phyloP scores from a whole-genome alignment of 2,329 filamentous ascomycete species.

The Calcarisporium arbuscula region DNA sequence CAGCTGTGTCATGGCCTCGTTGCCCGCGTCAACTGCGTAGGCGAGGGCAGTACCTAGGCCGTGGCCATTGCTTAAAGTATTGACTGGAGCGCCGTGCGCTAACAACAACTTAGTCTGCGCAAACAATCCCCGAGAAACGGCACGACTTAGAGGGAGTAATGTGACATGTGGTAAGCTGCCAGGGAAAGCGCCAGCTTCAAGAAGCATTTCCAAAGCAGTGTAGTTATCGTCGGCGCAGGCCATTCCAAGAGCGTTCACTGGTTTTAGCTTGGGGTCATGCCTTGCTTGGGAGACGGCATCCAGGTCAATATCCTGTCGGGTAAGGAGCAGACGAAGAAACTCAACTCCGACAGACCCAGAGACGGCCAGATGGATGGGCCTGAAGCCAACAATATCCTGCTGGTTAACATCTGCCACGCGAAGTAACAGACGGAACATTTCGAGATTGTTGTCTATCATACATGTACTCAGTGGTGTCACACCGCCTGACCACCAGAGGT shows the following conservation, averaged over 20 bases:
- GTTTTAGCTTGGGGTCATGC: not conserved
- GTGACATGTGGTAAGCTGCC: constrained; percentile 7
- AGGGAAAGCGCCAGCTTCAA: constrained; percentile 11
- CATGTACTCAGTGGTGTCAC: constrained; percentile 7
- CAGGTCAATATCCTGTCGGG: constrained; percentile 5
- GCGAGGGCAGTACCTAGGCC: constrained; percentile 11
- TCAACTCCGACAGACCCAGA: constrained; percentile 5
- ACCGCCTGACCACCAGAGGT: constrained; percentile 6
- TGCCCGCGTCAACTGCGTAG: constrained; percentile 11
- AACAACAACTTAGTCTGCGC: constrained; percentile 5
- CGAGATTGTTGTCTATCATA: constrained; percentile 5
- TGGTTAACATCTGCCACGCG: constrained; percentile 7
- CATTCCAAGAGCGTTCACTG: constrained; percentile 6
- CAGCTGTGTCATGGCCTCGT: constrained; percentile 12
- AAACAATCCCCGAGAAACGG: no score
- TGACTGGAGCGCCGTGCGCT: constrained; percentile 10
- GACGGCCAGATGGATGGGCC: constrained; percentile 8
- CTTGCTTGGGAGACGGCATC: constrained; percentile 4
- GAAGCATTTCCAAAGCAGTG: constrained; percentile 10
- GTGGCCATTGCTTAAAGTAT: constrained; percentile 6
- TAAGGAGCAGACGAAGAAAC: constrained; percentile 8
- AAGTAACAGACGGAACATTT: constrained; percentile 9
- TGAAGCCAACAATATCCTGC: constrained; percentile 3
- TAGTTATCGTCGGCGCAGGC: constrained; percentile 9
- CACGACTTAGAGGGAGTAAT: constrained; percentile 7